These are phyloP conservation scores for Cytospora piceae DNA, from an alignment of 2,329 filamentous ascomycete species.

Conservation along the genomic window DNA sequence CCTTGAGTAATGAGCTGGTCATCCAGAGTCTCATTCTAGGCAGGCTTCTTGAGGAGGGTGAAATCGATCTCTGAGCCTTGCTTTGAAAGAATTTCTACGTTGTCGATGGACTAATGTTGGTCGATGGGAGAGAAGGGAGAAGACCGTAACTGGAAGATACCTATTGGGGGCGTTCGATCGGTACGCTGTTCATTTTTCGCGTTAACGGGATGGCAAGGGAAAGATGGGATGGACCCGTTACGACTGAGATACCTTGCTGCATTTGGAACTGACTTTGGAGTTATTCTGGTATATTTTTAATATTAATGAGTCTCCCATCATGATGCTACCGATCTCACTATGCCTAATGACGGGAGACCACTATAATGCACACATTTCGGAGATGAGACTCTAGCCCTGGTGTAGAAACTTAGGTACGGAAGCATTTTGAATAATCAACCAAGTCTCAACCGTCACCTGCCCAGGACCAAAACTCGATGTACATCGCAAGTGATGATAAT, in stretches of 20 bases:
- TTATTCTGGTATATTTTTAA: background rate
- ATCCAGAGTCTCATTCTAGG: slow-evolving; percentile 92
- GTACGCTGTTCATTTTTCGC: background rate
- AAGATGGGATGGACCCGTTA: background rate
- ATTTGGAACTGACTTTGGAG: background rate
- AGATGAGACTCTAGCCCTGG: too few relatives aligned
- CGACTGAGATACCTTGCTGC: background rate
- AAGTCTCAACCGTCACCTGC: too few relatives aligned
- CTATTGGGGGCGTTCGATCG: background rate
- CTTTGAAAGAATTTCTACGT: too few relatives aligned
- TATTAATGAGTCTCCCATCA: background rate
- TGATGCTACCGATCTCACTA: background rate
- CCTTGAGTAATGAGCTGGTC: slow-evolving; percentile 84
- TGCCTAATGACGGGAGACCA: background rate
- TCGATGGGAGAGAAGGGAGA: background rate
- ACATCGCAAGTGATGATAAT: too few relatives aligned
- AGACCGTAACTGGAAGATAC: background rate
- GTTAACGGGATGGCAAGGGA: background rate
- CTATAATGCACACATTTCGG: background rate
- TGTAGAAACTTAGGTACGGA: too few relatives aligned
- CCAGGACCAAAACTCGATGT: too few relatives aligned
- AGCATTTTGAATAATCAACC: too few relatives aligned
- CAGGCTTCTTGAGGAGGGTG: slow-evolving; percentile 68
- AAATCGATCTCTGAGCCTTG: slow-evolving; percentile 39
- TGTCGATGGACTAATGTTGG: background rate